A percentile compares a stretch with the other conserved stretches of the same genome.
Evolutionary conservation across 257 asterid species (phyloP).

Genomic region (Plantago ovata): DNA sequence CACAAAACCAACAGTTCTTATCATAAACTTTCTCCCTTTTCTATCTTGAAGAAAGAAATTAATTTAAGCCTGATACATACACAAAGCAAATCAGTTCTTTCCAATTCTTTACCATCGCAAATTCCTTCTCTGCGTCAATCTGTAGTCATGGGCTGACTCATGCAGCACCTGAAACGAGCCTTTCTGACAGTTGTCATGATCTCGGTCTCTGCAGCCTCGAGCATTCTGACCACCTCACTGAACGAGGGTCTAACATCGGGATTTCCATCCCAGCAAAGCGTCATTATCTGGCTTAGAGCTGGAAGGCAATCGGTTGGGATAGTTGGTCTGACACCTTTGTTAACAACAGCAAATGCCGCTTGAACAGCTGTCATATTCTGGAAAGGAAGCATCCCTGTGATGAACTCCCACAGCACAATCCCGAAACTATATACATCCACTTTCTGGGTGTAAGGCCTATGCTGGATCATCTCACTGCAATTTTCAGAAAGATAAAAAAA

Average conservation of each 20-base stretch:
- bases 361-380: slow-evolving; percentile 97
- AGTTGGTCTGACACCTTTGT: slow-evolving; percentile 87
- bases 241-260: slow-evolving; percentile 89
- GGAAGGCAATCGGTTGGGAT: slow-evolving; percentile 79
- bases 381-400: slow-evolving; percentile 97
- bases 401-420: slow-evolving; percentile 93
- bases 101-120: slow-evolving; percentile 29
- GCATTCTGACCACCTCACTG: slow-evolving; percentile 81
- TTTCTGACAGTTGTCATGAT: slow-evolving; percentile 81
- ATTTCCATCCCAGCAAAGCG: slow-evolving; percentile 86
- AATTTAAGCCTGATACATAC: slow-evolving; percentile 52
- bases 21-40: slow-evolving; percentile 35
- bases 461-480: slow-evolving; percentile 99
- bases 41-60: slow-evolving; percentile 51
- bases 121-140: slow-evolving; percentile 45
- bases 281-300: slow-evolving; percentile 79
- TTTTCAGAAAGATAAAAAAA: slow-evolving; percentile 12
- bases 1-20: slow-evolving; percentile 51
- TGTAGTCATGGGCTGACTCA: slow-evolving; percentile 75
- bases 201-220: slow-evolving; percentile 87
- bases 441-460: slow-evolving; percentile 91
- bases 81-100: slow-evolving; percentile 35
- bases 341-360: slow-evolving; percentile 97
- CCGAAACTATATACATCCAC: slow-evolving; percentile 98
- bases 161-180: slow-evolving; percentile 99